phyloP scores from a whole-genome alignment of 805 yeast species.

The Starmerella apis region DNA sequence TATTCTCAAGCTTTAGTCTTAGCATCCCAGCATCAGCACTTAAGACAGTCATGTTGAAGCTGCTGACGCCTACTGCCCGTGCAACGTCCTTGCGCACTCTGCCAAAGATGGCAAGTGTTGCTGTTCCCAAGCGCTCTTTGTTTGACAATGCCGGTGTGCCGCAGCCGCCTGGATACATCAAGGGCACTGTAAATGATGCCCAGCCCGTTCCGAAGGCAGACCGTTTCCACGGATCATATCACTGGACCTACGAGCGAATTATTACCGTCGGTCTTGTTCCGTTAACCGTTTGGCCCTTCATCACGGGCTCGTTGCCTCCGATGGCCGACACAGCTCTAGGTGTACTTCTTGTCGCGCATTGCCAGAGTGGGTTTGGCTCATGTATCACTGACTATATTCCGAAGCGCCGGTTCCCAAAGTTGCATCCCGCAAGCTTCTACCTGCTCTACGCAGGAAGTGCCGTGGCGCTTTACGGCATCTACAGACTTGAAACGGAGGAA shows the following conservation, averaged over 20 bases:
- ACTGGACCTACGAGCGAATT: conserved; percentile 83
- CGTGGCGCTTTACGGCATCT: conserved; percentile 66
- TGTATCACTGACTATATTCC: conserved; percentile 94
- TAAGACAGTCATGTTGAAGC: conserved; percentile 13
- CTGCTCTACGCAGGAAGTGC: conserved; percentile 63
- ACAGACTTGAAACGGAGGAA: conserved; percentile 60
- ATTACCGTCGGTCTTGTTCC: conserved; percentile 68
- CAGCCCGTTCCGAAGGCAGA: conserved; percentile 53
- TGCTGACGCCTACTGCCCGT: conserved; percentile 14
- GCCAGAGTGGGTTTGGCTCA: conserved; percentile 76
- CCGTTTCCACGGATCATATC: conserved; percentile 70
- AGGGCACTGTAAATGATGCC: conserved; percentile 92
- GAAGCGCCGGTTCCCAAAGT: conserved; percentile 65
- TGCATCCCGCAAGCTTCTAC: conserved; percentile 59
- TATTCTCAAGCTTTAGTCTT: neutral
- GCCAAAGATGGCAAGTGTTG: conserved; percentile 13
- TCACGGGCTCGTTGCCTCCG: conserved; percentile 61
- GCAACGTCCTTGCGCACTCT: conserved; percentile 10
- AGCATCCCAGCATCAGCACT: neutral
- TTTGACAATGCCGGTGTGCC: conserved; percentile 37
- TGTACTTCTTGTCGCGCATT: conserved; percentile 58
- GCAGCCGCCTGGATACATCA: conserved; percentile 82
- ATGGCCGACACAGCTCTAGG: conserved; percentile 63
- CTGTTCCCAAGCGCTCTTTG: conserved; percentile 19
- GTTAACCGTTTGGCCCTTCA: conserved; percentile 60